Evolutionary conservation across 2,329 filamentous ascomycete genomes (phyloP).

Genomic region (Myriosclerotinia curreyana): DNA sequence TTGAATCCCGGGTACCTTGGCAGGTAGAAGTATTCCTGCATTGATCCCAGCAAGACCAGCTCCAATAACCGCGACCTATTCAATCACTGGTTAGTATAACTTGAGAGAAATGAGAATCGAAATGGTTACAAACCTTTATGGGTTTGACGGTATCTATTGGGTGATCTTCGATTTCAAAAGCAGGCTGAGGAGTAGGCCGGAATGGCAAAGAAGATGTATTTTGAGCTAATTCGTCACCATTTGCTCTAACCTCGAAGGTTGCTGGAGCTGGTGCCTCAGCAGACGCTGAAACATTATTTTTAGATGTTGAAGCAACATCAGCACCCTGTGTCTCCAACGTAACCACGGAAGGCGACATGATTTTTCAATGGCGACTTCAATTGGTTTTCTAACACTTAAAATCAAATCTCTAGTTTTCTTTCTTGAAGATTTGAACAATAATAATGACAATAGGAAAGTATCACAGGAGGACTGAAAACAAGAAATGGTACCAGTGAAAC

Average conservation of each 20-base stretch:
- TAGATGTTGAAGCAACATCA: neutral
- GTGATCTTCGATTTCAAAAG: conserved; percentile 23
- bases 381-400: neutral
- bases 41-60: conserved; percentile 62
- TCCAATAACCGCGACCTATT: conserved; percentile 49
- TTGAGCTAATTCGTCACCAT: neutral
- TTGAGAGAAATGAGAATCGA: no score
- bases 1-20: conserved; percentile 59
- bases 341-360: conserved; percentile 14
- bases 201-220: conserved; percentile 1
- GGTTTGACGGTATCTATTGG: conserved; percentile 16
- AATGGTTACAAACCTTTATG: conserved; percentile 14
- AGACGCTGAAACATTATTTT: neutral
- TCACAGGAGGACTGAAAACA: neutral
- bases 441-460: neutral
- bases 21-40: conserved; percentile 63
- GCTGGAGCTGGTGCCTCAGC: neutral
- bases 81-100: neutral
- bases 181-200: conserved; percentile 13
- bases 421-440: neutral
- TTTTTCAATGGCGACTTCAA: neutral
- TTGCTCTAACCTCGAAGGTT: neutral
- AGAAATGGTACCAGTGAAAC: neutral
- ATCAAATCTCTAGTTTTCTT: neutral
- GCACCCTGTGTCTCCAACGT: neutral